Evolutionary conservation across 208 protist species (phyloP).

Genomic region (Wallacemonas collosoma): DNA sequence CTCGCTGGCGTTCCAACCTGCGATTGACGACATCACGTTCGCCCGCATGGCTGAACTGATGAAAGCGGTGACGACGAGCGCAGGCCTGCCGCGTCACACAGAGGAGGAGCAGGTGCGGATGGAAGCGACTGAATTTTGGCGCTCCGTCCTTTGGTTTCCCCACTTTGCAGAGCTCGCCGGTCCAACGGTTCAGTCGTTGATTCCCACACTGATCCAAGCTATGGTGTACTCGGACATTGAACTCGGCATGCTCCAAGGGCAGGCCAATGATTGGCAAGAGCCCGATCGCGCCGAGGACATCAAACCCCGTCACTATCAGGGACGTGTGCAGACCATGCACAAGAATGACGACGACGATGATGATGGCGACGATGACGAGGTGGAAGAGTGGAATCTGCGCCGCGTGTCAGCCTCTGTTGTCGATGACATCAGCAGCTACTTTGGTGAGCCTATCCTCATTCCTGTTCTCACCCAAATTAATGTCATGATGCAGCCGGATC

Average conservation of each 20-base stretch:
- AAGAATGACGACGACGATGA: conserved; percentile 71
- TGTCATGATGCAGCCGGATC: conserved; percentile 57
- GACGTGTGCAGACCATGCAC: conserved; percentile 36
- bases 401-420: conserved; percentile 87
- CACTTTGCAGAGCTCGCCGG: conserved; percentile 66
- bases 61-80: conserved; percentile 48
- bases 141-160: conserved; percentile 69
- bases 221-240: conserved; percentile 94
- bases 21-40: conserved; percentile 63
- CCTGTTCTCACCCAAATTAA: conserved; percentile 84
- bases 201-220: conserved; percentile 79
- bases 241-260: conserved; percentile 79
- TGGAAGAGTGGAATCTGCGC: conserved; percentile 92
- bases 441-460: conserved; percentile 76
- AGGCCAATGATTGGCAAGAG: conserved; percentile 76
- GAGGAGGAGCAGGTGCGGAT: conserved; percentile 76
- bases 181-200: conserved; percentile 47
- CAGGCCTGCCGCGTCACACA: conserved; percentile 18
- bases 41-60: conserved; percentile 58
- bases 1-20: conserved; percentile 60
- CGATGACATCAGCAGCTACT: conserved; percentile 86
- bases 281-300: conserved; percentile 87
- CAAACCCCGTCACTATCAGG: conserved; percentile 81
- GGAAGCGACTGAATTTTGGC: conserved; percentile 86
- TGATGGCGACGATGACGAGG: conserved; percentile 86